Conservation (phyloP, 176 grass and related monocot species). For the Cocos nucifera region DNA sequence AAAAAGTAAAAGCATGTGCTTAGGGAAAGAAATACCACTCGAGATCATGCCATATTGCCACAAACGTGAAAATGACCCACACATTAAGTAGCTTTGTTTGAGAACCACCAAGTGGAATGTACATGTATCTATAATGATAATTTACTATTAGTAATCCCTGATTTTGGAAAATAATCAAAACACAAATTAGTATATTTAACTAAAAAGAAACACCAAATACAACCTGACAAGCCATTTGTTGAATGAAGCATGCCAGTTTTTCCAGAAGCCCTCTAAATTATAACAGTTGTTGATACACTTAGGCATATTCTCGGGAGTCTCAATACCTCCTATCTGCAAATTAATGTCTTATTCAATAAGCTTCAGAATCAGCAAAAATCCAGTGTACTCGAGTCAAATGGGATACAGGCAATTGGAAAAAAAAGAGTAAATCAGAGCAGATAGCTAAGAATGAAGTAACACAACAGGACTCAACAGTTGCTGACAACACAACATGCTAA, state of each 20-base stretch:
- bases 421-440: no score
- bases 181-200: conserved; percentile 6
- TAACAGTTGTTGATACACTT: conserved; percentile 92
- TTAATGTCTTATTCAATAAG: no score
- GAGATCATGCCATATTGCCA: conserved; percentile 91
- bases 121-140: conserved; percentile 54
- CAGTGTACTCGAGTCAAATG: no score
- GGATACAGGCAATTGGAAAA: no score
- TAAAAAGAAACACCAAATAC: not conserved
- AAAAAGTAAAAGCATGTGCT: not conserved
- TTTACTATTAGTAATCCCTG: no score
- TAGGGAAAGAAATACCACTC: conserved; percentile 47
- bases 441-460: no score
- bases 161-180: not conserved
- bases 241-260: conserved; percentile 96
- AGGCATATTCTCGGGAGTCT: conserved; percentile 92
- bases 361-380: no score
- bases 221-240: conserved; percentile 99
- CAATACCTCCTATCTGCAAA: conserved; percentile 70
- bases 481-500: no score
- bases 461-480: no score
- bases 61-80: conserved; percentile 97
- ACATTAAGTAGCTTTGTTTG: conserved; percentile 82
- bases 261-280: conserved; percentile 95
- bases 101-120: conserved; percentile 94